Evolutionary conservation across 768 basidiomycete species (phyloP).

Genomic region (Kwoniella sp.): DNA sequence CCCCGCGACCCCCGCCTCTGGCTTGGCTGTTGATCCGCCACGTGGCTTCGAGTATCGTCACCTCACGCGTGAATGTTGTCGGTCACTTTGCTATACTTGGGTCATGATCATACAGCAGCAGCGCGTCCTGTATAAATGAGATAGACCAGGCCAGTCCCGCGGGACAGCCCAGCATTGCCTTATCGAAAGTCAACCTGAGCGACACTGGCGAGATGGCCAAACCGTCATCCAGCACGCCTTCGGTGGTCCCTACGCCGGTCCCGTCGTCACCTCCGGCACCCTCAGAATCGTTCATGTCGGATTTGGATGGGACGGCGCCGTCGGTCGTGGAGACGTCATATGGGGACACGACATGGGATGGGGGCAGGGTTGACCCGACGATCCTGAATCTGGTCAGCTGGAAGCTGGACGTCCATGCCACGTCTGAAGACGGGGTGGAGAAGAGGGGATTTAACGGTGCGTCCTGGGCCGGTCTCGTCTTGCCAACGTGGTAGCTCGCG

Average conservation of each 20-base stretch:
- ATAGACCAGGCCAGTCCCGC: too few species aligned
- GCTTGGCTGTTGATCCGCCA: too few species aligned
- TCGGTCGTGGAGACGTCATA: conserved; percentile 26
- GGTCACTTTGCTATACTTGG: too few species aligned
- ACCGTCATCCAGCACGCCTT: conserved; percentile 13
- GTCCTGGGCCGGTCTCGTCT: conserved; percentile 22
- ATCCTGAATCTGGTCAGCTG: conserved; percentile 44
- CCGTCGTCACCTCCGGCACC: conserved; percentile 36
- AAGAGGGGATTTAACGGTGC: conserved; percentile 82
- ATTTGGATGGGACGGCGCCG: conserved; percentile 39
- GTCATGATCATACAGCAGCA: too few species aligned
- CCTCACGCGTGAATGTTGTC: too few species aligned
- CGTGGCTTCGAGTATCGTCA: too few species aligned
- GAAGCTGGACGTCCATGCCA: conserved; percentile 44
- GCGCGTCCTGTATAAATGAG: too few species aligned
- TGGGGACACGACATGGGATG: conserved; percentile 11
- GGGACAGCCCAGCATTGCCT: too few species aligned
- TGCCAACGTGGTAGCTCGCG: not conserved
- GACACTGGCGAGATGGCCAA: conserved; percentile 25
- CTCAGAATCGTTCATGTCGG: conserved; percentile 41
- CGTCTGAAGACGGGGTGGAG: conserved; percentile 31
- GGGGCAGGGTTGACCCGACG: conserved; percentile 21
- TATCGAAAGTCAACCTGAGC: too few species aligned
- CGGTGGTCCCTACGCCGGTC: conserved; percentile 30
- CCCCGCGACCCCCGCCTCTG: too few species aligned